Evolutionary conservation across 306 rosid genomes (phyloP).

Genomic region (Lupinus albus): DNA sequence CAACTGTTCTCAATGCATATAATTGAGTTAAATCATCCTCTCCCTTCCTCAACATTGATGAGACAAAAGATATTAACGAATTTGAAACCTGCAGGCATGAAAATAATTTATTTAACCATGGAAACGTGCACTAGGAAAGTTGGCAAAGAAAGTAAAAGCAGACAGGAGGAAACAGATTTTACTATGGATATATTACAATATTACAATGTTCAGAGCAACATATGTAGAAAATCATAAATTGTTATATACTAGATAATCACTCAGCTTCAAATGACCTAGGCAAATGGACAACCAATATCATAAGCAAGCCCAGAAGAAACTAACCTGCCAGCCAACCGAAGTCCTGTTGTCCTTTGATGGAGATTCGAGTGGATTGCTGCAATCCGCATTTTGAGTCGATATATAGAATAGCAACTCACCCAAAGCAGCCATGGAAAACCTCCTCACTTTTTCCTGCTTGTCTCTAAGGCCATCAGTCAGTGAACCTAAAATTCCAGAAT

Average conservation of each 20-base stretch:
- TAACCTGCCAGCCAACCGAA: conserved; percentile 86
- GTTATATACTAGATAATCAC: conserved; percentile 29
- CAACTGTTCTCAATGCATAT: conserved; percentile 90
- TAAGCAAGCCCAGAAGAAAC: conserved; percentile 41
- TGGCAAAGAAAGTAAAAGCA: neutral
- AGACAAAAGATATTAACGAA: conserved; percentile 74
- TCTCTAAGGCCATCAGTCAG: conserved; percentile 92
- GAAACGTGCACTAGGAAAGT: conserved; percentile 25
- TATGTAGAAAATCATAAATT: neutral
- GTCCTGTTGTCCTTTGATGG: conserved; percentile 76
- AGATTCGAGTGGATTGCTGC: conserved; percentile 66
- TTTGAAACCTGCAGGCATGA: conserved; percentile 70
- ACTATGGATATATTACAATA: conserved; percentile 13
- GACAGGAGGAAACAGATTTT: neutral
- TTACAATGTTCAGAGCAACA: conserved; percentile 20
- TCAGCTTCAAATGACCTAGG: conserved; percentile 26
- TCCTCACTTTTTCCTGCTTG: conserved; percentile 90
- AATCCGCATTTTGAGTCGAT: conserved; percentile 81
- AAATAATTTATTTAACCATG: conserved; percentile 25
- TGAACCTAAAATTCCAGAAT: conserved; percentile 85
- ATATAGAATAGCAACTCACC: conserved; percentile 93
- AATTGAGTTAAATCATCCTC: conserved; percentile 94
- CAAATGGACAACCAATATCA: conserved; percentile 33
- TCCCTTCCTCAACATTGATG: conserved; percentile 86
- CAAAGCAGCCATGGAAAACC: conserved; percentile 97